Percentiles rank a stretch among this genome's conserved stretches.
Evolutionary conservation across 306 rosid genomes (phyloP).

Genomic region (Ziziphus jujuba): DNA sequence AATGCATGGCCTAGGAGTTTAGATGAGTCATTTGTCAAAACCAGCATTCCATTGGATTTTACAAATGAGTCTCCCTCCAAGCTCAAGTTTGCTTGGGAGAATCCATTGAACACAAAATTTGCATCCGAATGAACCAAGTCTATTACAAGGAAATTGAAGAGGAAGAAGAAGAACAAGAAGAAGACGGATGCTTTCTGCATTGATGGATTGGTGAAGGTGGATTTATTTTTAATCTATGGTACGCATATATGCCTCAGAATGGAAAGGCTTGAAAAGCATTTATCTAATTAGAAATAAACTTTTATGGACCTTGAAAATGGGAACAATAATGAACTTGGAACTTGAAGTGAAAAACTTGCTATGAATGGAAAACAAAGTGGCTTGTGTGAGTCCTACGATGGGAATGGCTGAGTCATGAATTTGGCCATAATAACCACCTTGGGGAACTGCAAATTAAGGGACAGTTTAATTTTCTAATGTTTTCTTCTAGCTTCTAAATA

Average conservation of each 20-base stretch:
- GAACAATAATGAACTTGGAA: not conserved
- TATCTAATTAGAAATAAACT: not conserved
- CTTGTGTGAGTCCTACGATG: not conserved
- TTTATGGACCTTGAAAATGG: not conserved
- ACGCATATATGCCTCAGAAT: not conserved
- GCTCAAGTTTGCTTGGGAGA: conserved; percentile 16
- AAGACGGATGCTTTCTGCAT: conserved; percentile 11
- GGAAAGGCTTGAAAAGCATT: not conserved
- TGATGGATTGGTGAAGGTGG: conserved; percentile 19
- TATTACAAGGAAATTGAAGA: conserved; percentile 14
- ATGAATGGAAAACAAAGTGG: not conserved
- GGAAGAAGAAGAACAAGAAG: not conserved
- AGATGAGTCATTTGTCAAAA: conserved; percentile 19
- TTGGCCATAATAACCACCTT: too few species aligned
- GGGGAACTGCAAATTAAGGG: too few species aligned
- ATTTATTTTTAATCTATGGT: not conserved
- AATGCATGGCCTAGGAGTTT: conserved; percentile 34
- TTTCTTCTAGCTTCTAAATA: too few species aligned
- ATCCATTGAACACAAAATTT: conserved; percentile 18
- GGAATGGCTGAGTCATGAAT: not conserved
- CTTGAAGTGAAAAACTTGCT: not conserved
- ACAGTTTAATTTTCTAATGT: too few species aligned
- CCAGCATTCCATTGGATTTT: conserved; percentile 25
- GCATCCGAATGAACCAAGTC: conserved; percentile 1
- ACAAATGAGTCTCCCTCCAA: conserved; percentile 18